phyloP scores from a whole-genome alignment of 202 grass and related monocot genomes.

The Brachypodium distachyon region DNA sequence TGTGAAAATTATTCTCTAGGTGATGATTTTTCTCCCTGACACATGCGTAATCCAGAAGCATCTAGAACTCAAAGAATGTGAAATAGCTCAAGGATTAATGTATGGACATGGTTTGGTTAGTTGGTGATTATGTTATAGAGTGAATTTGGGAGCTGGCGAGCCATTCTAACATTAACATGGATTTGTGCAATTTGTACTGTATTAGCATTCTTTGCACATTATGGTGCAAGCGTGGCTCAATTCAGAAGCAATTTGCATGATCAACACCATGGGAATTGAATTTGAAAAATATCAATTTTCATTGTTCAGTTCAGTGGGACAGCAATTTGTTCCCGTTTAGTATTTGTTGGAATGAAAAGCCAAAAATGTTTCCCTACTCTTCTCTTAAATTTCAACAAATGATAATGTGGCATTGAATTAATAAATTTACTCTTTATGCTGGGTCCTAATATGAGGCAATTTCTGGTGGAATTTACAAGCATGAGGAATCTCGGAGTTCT shows the following conservation, averaged over 20 bases:
- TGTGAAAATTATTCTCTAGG: constrained; percentile 6
- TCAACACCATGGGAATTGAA: neutral
- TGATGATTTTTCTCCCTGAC: neutral
- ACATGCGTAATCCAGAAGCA: neutral
- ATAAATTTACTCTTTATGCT: neutral
- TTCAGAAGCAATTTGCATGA: neutral
- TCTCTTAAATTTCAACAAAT: neutral
- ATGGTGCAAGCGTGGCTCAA: neutral
- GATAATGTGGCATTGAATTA: neutral
- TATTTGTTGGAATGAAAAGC: neutral
- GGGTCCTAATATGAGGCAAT: neutral
- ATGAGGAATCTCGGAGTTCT: neutral
- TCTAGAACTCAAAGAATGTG: neutral
- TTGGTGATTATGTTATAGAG: neutral
- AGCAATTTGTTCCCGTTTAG: neutral
- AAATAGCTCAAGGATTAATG: neutral
- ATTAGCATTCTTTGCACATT: neutral
- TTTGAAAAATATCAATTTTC: neutral
- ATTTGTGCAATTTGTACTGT: neutral
- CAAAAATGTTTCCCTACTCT: neutral
- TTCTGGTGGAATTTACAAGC: neutral
- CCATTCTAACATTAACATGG: constrained; percentile 3
- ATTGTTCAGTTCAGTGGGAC: neutral
- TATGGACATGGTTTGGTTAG: neutral
- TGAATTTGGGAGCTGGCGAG: neutral